Base-by-base conservation (phyloP, 257 asterid species). In the Solanum piurae region DNA sequence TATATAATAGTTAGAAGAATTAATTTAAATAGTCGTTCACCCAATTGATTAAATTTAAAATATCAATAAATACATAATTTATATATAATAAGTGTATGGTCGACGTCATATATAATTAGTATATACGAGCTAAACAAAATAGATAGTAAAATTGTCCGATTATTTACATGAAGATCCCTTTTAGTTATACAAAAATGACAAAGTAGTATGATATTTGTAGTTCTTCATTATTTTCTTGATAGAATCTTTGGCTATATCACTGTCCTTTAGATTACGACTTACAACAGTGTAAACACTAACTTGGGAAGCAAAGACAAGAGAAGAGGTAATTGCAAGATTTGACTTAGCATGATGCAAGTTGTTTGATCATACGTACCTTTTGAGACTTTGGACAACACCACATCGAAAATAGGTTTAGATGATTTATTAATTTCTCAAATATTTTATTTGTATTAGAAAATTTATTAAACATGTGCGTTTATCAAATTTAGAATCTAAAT, bases 351-450 rank as follows among this genome's bases (percentile, higher is more conserved):
- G 31, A 20, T 11, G 6, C 52, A 12, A 21, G 52, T 21, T 74
- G 83, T 74, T 36, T 74, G 52, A 21, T 74, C 36, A 38, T 38
- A 76, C 9, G n/a, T 23, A 77, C n/a, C 2, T 13, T 76, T 40
- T 12, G 60, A 13, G 1, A 77, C 11, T 77, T 77, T 42, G 62
- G n/a, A 13, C 34, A 77, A 42, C 7, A 68, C 8, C 9, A 5
- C 0, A 2, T 12, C 16, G 18, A 2, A 64, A 64, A 64, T 0
- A 10, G 0, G 2, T 64, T 25, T 5, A 1, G 3, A 6, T 64
- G 2, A 64, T 52, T 52, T 52, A 64, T 2, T 27, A 25, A n/a
- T 29, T 64, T 64, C 1, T n/a, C 3, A 25, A 11, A 64, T 11
- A 64, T 7, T 60, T 62, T n/a, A 62, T 66, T 66, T 66, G 0